phyloP scores from a whole-genome alignment of 257 asterid genomes.

The Penstemon barbatus region DNA sequence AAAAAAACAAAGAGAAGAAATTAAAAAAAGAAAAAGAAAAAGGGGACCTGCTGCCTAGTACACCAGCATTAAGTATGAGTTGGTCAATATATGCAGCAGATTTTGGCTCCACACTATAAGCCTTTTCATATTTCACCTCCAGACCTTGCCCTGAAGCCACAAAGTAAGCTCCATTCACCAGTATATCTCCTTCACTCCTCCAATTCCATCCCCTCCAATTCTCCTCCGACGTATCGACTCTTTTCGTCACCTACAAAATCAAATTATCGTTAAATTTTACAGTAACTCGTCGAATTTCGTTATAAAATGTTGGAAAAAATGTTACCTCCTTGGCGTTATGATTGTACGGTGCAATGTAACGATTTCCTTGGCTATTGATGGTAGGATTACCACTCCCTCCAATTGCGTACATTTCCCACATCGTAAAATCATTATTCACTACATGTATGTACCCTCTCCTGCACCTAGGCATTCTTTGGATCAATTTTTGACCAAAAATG shows the following conservation, averaged over 20 bases:
- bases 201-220: constrained; percentile 59
- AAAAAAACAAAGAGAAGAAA: constrained; percentile 1
- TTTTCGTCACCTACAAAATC: constrained; percentile 46
- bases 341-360: constrained; percentile 63
- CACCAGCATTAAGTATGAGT: constrained; percentile 54
- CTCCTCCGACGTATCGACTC: constrained; percentile 47
- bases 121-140: constrained; percentile 56
- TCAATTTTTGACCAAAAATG: constrained; percentile 56
- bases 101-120: constrained; percentile 65
- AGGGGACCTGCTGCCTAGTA: constrained; percentile 43
- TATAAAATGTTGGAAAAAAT: neutral
- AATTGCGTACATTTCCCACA: constrained; percentile 88
- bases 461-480: constrained; percentile 84
- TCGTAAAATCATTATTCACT: constrained; percentile 70
- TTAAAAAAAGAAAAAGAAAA: constrained; percentile 11
- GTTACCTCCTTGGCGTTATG: constrained; percentile 72
- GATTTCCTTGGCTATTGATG: constrained; percentile 76
- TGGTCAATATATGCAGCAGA: constrained; percentile 52
- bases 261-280: neutral
- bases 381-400: constrained; percentile 86
- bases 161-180: constrained; percentile 65
- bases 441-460: constrained; percentile 77
- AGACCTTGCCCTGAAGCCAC: constrained; percentile 60
- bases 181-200: constrained; percentile 64
- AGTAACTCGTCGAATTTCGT: neutral